These are phyloP conservation scores for Betula pendula DNA, from an alignment of 306 rosid genomes.

Conservation along the genomic window DNA sequence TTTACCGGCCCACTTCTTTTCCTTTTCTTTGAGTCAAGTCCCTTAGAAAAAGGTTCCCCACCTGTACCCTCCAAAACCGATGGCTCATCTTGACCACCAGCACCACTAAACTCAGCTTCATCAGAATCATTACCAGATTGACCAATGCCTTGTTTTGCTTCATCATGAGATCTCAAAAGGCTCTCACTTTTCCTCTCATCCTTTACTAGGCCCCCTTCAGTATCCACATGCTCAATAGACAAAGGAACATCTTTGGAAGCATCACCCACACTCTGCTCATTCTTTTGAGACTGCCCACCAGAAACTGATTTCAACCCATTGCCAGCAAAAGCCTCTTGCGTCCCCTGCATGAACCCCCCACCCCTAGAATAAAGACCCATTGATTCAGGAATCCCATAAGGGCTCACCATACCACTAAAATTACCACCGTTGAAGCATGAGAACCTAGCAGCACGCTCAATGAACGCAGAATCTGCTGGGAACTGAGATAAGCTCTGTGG, in stretches of 20 bases:
- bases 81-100: constrained; percentile 53
- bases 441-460: constrained; percentile 87
- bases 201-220: constrained; percentile 56
- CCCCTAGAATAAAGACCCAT: constrained; percentile 40
- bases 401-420: constrained; percentile 52
- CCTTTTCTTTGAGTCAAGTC: constrained; percentile 73
- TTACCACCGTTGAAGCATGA: constrained; percentile 78
- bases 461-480: constrained; percentile 84
- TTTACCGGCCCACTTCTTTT: constrained; percentile 78
- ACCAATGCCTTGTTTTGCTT: constrained; percentile 51
- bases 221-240: constrained; percentile 43
- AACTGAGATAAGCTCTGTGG: constrained; percentile 77
- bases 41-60: constrained; percentile 54
- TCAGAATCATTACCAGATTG: constrained; percentile 65
- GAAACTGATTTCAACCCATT: constrained; percentile 40
- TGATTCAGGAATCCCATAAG: constrained; percentile 64
- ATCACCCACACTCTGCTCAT: constrained; percentile 47
- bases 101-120: constrained; percentile 67
- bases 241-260: constrained; percentile 50
- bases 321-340: constrained; percentile 50
- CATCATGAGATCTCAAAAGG: constrained; percentile 55
- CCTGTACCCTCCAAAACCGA: constrained; percentile 57
- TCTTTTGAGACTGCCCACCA: constrained; percentile 49
- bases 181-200: constrained; percentile 57
- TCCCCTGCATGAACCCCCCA: constrained; percentile 40